Conservation (phyloP, 2,329 filamentous ascomycete species). For the Neocucurbitaria cava region DNA sequence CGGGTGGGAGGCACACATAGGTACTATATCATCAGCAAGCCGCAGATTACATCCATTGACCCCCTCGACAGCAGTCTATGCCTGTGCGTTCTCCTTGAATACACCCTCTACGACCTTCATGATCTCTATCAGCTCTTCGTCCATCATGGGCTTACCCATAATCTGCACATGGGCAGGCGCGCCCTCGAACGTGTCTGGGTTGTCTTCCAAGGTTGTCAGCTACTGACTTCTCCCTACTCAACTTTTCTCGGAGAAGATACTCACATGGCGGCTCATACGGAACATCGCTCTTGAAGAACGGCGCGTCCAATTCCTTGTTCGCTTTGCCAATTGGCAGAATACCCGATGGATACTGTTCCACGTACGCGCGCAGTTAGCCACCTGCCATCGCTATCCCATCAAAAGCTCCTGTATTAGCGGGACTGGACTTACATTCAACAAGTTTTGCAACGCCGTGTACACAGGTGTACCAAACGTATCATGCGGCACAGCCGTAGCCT, state of each 20-base stretch:
- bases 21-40: not conserved
- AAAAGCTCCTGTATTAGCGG: too few relatives aligned
- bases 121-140: slow-evolving; percentile 54
- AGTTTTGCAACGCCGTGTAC: slow-evolving; percentile 60
- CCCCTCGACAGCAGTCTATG: not conserved
- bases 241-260: slow-evolving; percentile 15
- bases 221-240: not conserved
- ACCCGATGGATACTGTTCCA: slow-evolving; percentile 55
- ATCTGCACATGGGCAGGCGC: slow-evolving; percentile 58
- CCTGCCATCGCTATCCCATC: slow-evolving; percentile 41
- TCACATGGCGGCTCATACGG: slow-evolving; percentile 46
- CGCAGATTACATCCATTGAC: not conserved
- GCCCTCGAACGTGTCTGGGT: slow-evolving; percentile 51
- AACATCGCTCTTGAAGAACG: slow-evolving; percentile 37
- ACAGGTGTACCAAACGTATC: slow-evolving; percentile 57
- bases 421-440: slow-evolving; percentile 54
- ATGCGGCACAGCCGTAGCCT: slow-evolving; percentile 60
- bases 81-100: slow-evolving; percentile 5
- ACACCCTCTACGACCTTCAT: slow-evolving; percentile 42
- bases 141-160: slow-evolving; percentile 54
- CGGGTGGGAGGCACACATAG: not conserved
- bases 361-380: slow-evolving; percentile 29
- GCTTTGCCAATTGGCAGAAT: slow-evolving; percentile 57
- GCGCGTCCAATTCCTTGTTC: slow-evolving; percentile 50
- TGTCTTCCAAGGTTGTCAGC: slow-evolving; percentile 43